Conservation (phyloP, 139 green algal genomes). For the Desmodesmus armatus region DNA sequence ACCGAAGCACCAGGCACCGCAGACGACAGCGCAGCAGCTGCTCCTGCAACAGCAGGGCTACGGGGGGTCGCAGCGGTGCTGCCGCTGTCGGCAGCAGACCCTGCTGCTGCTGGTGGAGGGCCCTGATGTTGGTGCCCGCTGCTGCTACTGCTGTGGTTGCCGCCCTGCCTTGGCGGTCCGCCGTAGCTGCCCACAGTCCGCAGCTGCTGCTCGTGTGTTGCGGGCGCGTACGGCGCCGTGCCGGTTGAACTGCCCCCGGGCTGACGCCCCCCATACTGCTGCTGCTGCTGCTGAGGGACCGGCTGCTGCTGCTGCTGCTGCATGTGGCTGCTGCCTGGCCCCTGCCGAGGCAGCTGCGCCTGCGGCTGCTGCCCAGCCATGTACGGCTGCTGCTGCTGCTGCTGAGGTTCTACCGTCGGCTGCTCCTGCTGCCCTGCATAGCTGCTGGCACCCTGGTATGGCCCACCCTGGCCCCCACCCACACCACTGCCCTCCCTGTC, state of each 20-base stretch:
- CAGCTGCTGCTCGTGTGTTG: neutral
- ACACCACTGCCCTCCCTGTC: no score
- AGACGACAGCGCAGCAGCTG: neutral
- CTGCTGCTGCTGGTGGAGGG: constrained; percentile 36
- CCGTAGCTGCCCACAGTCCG: neutral
- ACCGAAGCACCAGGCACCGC: neutral
- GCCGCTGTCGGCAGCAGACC: constrained; percentile 2
- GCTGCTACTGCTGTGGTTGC: constrained; percentile 20
- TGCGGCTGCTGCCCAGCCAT: no score
- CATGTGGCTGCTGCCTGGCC: no score
- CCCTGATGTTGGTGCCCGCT: constrained; percentile 32
- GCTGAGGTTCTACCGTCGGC: no score
- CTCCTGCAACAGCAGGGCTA: constrained; percentile 10
- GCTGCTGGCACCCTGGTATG: no score
- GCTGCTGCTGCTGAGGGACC: constrained; percentile 1
- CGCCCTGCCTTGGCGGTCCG: neutral
- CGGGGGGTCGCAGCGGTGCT: neutral
- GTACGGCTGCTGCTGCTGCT: no score
- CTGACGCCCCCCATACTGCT: neutral
- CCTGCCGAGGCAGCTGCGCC: no score
- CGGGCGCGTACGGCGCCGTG: neutral
- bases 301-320: neutral
- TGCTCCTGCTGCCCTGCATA: no score
- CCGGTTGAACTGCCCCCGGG: neutral
- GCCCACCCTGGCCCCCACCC: no score